Evolutionary conservation across 768 basidiomycete genomes (phyloP).

Genomic region (Suillus ampliporus): DNA sequence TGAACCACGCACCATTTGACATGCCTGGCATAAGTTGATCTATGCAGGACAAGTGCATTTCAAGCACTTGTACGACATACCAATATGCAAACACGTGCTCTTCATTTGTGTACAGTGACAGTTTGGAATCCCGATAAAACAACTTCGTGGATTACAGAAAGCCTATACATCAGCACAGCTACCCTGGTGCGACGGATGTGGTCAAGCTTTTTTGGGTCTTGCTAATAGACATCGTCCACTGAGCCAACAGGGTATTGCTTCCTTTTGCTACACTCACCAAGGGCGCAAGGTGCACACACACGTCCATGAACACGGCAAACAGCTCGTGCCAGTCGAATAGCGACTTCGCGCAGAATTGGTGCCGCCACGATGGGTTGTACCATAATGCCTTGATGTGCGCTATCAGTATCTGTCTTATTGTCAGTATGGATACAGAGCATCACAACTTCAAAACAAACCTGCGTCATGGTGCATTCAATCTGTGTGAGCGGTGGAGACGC

Average conservation of each 20-base stretch:
- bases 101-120: slow-evolving; percentile 70
- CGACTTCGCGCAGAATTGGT: slow-evolving; percentile 67
- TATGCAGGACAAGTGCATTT: slow-evolving; percentile 58
- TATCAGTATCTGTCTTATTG: slow-evolving; percentile 53
- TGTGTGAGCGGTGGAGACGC: slow-evolving; percentile 45
- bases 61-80: slow-evolving; percentile 64
- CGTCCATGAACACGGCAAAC: slow-evolving; percentile 50
- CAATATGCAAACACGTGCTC: slow-evolving; percentile 81
- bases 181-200: slow-evolving; percentile 51
- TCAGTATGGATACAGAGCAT: slow-evolving; percentile 4
- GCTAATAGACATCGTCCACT: not conserved
- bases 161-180: slow-evolving; percentile 60
- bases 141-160: slow-evolving; percentile 67
- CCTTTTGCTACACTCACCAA: slow-evolving; percentile 15
- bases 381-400: slow-evolving; percentile 65
- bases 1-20: slow-evolving; percentile 41
- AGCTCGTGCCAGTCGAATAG: slow-evolving; percentile 70
- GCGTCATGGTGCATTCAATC: slow-evolving; percentile 44
- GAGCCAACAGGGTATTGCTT: not conserved
- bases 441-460: slow-evolving; percentile 31
- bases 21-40: slow-evolving; percentile 51
- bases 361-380: slow-evolving; percentile 70
- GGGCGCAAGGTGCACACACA: slow-evolving; percentile 26
- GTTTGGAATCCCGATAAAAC: slow-evolving; percentile 77
- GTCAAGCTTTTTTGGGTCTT: slow-evolving; percentile 30